Percentiles rank a stretch among this genome's conserved stretches.
Evolutionary conservation across 176 grass and related monocot genomes (phyloP).

Genomic region (Urochloa ruziziensis): DNA sequence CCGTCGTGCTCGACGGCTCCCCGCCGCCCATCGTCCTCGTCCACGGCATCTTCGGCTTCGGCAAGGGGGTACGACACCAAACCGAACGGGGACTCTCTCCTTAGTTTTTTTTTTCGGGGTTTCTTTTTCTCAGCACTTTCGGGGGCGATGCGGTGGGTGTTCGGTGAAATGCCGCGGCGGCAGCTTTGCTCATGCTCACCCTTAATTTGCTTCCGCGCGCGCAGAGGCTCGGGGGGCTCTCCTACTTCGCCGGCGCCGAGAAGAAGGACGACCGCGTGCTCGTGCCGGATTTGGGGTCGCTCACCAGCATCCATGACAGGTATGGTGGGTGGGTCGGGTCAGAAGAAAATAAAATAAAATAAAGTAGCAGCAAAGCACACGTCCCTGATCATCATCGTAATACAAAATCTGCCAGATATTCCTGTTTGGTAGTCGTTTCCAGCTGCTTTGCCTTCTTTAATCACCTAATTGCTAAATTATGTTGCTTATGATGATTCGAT

Average conservation of each 20-base stretch:
- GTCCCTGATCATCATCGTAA: not conserved
- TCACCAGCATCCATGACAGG: slow-evolving; percentile 98
- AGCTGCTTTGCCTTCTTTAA: slow-evolving; percentile 6
- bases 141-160: not conserved
- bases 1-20: slow-evolving; percentile 57
- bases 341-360: too few species aligned
- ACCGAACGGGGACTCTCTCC: too few species aligned
- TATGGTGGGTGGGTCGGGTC: slow-evolving; percentile 23
- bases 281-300: slow-evolving; percentile 96
- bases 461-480: not conserved
- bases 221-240: slow-evolving; percentile 87
- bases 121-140: not conserved
- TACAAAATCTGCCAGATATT: not conserved
- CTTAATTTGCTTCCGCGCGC: not conserved
- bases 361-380: not conserved
- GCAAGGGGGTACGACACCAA: slow-evolving; percentile 65
- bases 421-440: not conserved
- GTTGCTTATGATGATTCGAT: slow-evolving; percentile 1
- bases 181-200: not conserved
- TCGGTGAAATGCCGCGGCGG: slow-evolving; percentile 35
- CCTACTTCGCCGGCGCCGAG: slow-evolving; percentile 98
- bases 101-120: not conserved
- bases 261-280: slow-evolving; percentile 97
- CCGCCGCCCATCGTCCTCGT: slow-evolving; percentile 91
- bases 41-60: slow-evolving; percentile 98